A percentile compares a stretch with the other conserved stretches of the same genome.
Conservation (phyloP, 345 rosid genomes). For the Lumnitzera racemosa region DNA sequence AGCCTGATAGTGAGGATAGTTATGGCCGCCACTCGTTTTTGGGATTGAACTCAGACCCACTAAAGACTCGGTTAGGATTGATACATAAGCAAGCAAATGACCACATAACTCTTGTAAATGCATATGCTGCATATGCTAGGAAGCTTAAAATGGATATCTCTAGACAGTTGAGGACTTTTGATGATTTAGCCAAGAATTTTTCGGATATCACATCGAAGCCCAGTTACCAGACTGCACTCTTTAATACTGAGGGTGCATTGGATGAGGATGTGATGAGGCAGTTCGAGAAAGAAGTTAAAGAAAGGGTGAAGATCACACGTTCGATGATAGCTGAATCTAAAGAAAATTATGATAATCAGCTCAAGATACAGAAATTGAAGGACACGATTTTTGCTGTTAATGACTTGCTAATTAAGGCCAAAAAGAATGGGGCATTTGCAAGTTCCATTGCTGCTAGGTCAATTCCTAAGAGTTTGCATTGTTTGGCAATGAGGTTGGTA, state of each 20-base stretch:
- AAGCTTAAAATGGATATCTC: constrained; percentile 85
- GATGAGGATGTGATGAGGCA: constrained; percentile 75
- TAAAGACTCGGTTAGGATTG: constrained; percentile 75
- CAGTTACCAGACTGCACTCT: constrained; percentile 36
- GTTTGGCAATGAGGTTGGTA: constrained; percentile 91
- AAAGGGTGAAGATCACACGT: constrained; percentile 63
- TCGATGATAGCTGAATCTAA: constrained; percentile 66
- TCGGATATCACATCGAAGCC: constrained; percentile 48
- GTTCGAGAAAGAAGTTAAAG: constrained; percentile 91
- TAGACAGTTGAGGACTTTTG: constrained; percentile 61
- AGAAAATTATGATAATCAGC: constrained; percentile 86
- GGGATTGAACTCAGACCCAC: constrained; percentile 77
- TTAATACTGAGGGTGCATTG: constrained; percentile 32
- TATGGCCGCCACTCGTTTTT: constrained; percentile 60
- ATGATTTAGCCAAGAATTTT: constrained; percentile 66
- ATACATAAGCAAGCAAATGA: constrained; percentile 84
- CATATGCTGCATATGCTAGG: constrained; percentile 91
- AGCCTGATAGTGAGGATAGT: constrained; percentile 51
- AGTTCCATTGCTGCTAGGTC: constrained; percentile 81
- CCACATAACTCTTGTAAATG: constrained; percentile 66
- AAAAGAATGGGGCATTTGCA: constrained; percentile 76
- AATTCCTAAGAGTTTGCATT: constrained; percentile 81
- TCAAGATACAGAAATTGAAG: constrained; percentile 85
- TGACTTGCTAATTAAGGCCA: constrained; percentile 70
- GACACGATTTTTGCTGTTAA: constrained; percentile 85